These are phyloP conservation scores for Cryphonectria naterciae DNA, from an alignment of 2,329 filamentous ascomycete species.

Conservation along the genomic window DNA sequence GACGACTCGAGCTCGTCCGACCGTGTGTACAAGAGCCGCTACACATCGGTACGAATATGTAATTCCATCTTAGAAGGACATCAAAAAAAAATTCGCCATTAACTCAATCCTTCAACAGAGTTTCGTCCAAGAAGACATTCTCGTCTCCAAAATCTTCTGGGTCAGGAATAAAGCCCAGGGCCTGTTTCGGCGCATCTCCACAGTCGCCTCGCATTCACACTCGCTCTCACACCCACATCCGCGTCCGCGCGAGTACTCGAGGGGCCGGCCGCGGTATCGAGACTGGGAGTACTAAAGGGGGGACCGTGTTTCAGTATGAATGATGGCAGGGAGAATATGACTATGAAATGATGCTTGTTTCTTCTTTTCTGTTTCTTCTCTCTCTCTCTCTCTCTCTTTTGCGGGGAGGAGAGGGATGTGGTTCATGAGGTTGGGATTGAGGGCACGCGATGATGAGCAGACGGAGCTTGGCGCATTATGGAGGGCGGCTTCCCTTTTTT, in stretches of 20 bases:
- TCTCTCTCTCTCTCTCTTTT: not conserved
- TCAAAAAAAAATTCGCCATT: not conserved
- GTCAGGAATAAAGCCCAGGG: slow-evolving; percentile 21
- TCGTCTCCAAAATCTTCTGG: slow-evolving; percentile 23
- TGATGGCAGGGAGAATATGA: not conserved
- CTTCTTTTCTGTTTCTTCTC: not conserved
- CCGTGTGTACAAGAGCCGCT: slow-evolving; percentile 22
- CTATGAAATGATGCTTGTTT: not conserved
- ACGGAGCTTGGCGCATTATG: not conserved
- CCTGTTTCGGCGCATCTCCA: slow-evolving; percentile 19
- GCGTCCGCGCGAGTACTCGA: not conserved
- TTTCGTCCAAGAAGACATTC: slow-evolving; percentile 15
- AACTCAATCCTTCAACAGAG: not conserved
- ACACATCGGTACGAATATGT: slow-evolving; percentile 23
- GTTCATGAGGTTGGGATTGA: not conserved
- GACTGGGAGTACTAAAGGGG: slow-evolving; percentile 17
- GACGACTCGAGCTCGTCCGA: slow-evolving; percentile 18
- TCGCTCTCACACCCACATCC: not conserved
- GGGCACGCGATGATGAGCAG: not conserved
- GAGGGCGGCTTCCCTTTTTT: not conserved
- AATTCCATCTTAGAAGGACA: not conserved
- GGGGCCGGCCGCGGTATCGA: slow-evolving; percentile 23
- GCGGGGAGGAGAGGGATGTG: not conserved
- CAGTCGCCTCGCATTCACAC: slow-evolving; percentile 4
- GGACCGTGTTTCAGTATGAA: not conserved